Base-by-base conservation (phyloP, 495 filamentous ascomycete genomes). In the Penicillium ochrochloron region DNA sequence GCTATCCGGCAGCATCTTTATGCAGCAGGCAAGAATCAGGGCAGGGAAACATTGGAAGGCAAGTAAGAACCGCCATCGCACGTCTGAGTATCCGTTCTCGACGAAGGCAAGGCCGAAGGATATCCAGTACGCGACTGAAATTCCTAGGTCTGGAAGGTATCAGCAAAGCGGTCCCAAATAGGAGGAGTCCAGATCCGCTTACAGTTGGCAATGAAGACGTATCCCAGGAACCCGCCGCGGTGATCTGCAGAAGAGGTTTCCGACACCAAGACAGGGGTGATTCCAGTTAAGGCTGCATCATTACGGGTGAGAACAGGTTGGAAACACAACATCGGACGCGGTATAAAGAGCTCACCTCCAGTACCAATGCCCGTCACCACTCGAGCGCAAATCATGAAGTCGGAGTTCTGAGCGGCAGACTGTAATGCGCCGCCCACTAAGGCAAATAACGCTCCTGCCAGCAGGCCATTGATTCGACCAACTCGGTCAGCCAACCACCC, bases 101-200 rank as follows among this genome's bases (percentile, higher is more conserved):
- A 86, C 71, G 58, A 82, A 84, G 17, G 84, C 77, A 48, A 87
- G 74, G 42, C 84, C 83, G 64, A 86, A 88, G 25, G 83, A 83
- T 61, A 88, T 76, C 86, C 86, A 89, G 72, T 89, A 88, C 10
- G 86, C 85, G 35, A 89, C 72, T 4, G 82, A 80, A 34, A 90
- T 86, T 57, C 86, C 86, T 14, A 87, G 75, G 64, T 85, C 81
- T 84, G 23, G 25, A 27, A 27, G 4, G 25, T 27, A 27, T 27
- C 25, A 27, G 25, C 25, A 27, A 27, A 4, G 25, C 25, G 25
- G 25, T 27, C 25, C 25, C 25, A 27, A 27, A 27, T 37, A 21
- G 41, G 23, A 21, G 11, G 46, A 2, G 4, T 27, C 25, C 25
- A 27, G 25, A 27, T 27, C 25, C 25, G 25, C 70, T 68, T 70